Base-by-base conservation (phyloP, 2,329 filamentous ascomycete genomes). In the Fusarium nanum region DNA sequence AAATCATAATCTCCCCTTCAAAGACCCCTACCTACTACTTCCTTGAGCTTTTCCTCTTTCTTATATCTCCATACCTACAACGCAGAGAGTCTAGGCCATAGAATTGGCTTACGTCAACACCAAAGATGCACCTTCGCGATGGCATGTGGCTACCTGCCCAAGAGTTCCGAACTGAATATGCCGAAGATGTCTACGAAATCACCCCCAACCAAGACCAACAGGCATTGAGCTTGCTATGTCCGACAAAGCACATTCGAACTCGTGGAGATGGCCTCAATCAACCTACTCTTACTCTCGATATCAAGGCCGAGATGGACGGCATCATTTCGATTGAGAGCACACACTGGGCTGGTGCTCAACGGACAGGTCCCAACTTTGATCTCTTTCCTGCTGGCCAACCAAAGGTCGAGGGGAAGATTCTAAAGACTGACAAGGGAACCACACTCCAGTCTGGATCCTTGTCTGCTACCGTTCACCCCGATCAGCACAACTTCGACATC, bases 61-160 rank as follows among this genome's bases (percentile, higher is more conserved):
- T 55, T 41, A 44, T 20, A 37, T 18, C 16, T 34, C 53, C 44
- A 44, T 20, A 37, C 9, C 16, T 34, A 30, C 45, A 71, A 42
- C 30, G 30, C 44, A 58, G 71, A 54, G 12, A 28, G 27, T 28
- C 27, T 49, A 59, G 63, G 23, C 49, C 44, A 53, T 20, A 40
- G 13, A 27, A 30, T 18, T 25, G 20, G 14, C 44, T 8, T 30
- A 23, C n/a, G 18, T 34, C 50, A 64, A 28, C 66, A 73, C 25
- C 53, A 49, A 49, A 59, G 18, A 80, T 80, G 64, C 77, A 75
- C 60, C 76, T 81, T 47, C 77, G 79, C 13, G 77, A 81, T 78
- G 79, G 79, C 40, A 80, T 91, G 89, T 92, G 90, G 90, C 81
- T 91, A 50, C 83, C 85, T 44, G 88, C 86, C 60, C 86, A 89